Evolutionary conservation across 176 grass and related monocot genomes (phyloP).

Genomic region (Otatea glauca): DNA sequence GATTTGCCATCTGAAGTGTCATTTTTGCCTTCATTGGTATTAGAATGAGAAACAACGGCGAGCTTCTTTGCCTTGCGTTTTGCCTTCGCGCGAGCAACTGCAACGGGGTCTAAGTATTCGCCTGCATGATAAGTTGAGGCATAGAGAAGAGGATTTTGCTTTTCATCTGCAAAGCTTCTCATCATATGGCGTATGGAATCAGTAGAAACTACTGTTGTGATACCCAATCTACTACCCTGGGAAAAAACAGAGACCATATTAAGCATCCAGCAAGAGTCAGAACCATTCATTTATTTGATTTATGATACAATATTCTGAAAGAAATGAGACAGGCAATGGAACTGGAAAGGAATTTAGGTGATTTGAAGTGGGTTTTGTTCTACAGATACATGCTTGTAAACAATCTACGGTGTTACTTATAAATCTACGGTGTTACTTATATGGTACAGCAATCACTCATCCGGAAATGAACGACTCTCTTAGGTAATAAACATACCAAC

Average conservation of each 20-base stretch:
- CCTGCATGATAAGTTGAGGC: conserved; percentile 98
- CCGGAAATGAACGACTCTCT: not conserved
- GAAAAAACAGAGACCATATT: conserved; percentile 23
- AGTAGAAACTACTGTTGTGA: conserved; percentile 91
- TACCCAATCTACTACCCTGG: conserved; percentile 85
- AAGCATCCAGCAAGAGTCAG: conserved; percentile 7
- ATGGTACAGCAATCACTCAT: conserved; percentile 13
- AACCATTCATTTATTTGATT: not conserved
- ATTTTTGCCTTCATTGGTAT: conserved; percentile 49
- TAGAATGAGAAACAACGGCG: conserved; percentile 48
- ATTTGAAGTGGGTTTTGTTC: not conserved
- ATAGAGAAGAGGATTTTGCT: conserved; percentile 87
- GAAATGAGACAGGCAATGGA: conserved; percentile 10
- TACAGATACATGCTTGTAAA: not conserved
- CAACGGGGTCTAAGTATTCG: conserved; percentile 80
- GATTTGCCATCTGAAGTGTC: conserved; percentile 54
- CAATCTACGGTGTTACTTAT: too few relatives aligned
- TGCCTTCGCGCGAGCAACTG: conserved; percentile 76
- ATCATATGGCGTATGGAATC: conserved; percentile 99
- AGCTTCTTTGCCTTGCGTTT: conserved; percentile 84
- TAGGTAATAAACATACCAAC: conserved; percentile 63
- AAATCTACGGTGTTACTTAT: conserved; percentile 1
- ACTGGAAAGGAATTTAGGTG: not conserved
- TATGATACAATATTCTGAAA: conserved; percentile 16
- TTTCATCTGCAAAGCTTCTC: conserved; percentile 84